Evolutionary conservation across 345 rosid species (phyloP).

Genomic region (Kernera saxatilis): DNA sequence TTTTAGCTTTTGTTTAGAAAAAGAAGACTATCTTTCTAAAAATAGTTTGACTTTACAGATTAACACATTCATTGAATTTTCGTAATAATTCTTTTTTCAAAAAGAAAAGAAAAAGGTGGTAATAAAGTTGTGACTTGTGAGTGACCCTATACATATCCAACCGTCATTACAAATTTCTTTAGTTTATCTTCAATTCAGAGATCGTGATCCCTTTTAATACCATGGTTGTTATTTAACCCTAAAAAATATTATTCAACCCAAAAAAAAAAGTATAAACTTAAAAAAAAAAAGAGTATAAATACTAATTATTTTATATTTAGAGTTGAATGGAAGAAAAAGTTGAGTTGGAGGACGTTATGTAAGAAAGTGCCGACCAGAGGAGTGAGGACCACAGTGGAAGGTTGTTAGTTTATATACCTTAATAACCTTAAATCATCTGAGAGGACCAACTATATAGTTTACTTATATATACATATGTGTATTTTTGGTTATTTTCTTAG

Average conservation of each 20-base stretch:
- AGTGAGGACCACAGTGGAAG: background rate
- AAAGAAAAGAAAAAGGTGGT: background rate
- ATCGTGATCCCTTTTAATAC: slow-evolving; percentile 12
- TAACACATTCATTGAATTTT: background rate
- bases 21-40: background rate
- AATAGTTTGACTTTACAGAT: slow-evolving; percentile 1
- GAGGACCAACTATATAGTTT: slow-evolving; percentile 11
- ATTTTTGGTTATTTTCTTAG: background rate
- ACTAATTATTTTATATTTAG: background rate
- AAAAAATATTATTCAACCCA: no score
- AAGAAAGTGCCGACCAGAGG: slow-evolving; percentile 27
- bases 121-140: slow-evolving; percentile 5
- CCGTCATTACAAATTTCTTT: slow-evolving; percentile 21
- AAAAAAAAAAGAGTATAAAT: background rate
- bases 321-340: slow-evolving; percentile 11
- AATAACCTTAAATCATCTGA: background rate
- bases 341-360: slow-evolving; percentile 10
- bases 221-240: slow-evolving; percentile 1
- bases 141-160: slow-evolving; percentile 22
- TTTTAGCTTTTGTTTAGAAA: background rate
- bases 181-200: slow-evolving; percentile 8
- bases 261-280: no score
- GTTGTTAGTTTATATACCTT: slow-evolving; percentile 11
- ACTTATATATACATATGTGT: background rate
- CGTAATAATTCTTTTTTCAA: background rate